Conservation (phyloP, 2,329 filamentous ascomycete genomes). For the Beauveria caledonica region DNA sequence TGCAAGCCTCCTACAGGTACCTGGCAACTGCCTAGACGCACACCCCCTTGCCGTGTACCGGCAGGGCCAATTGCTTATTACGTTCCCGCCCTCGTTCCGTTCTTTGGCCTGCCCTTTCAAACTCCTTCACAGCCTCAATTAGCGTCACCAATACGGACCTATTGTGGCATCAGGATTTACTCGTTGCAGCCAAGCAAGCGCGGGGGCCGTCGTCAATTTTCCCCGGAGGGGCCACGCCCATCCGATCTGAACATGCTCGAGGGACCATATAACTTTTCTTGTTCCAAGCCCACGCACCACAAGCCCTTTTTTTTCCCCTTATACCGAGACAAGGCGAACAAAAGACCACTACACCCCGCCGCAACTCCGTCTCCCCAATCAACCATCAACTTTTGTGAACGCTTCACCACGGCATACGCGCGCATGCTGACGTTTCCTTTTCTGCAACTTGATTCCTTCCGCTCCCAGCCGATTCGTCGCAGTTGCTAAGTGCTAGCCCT, state of each 20-base stretch:
- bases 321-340: constrained; percentile 14
- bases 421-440: not conserved
- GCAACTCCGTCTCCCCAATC: not conserved
- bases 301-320: constrained; percentile 8
- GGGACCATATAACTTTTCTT: constrained; percentile 6
- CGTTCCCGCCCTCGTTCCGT: not conserved
- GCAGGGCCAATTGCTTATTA: not conserved
- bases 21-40: not conserved
- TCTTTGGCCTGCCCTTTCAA: not conserved
- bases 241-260: constrained; percentile 3
- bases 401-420: constrained; percentile 10
- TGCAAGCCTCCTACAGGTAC: not conserved
- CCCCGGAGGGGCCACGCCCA: not conserved
- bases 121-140: not conserved
- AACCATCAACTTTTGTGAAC: not conserved
- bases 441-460: not conserved
- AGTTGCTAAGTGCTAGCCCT: not conserved
- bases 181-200: not conserved
- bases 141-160: not conserved
- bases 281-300: not conserved
- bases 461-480: not conserved
- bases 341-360: constrained; percentile 1
- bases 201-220: not conserved
- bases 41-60: constrained; percentile 4
- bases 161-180: not conserved